Evolutionary conservation across 441 rosid species (phyloP), one percentile per base, ranked within the genome.

Genomic region (Eutrema salsugineum): DNA sequence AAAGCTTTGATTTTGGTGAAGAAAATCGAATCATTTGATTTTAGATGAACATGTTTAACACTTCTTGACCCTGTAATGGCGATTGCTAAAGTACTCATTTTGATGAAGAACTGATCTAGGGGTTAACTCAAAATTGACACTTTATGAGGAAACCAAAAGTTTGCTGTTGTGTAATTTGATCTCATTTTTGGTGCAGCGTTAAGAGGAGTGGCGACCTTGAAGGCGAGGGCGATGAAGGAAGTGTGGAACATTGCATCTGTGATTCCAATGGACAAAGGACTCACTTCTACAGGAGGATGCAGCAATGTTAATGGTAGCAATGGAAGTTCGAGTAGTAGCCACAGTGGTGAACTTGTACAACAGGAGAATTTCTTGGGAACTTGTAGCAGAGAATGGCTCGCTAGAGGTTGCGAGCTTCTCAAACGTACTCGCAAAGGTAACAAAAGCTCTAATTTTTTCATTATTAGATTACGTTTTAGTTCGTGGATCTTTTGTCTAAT

Each of bases 351-450:
- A 66, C 85, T 89, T 54, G 79, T 87, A 15, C 89, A 84, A 4
- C 90, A 88, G 58, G 97, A 90, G 62, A 88, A 86, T 79, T 90
- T 88, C 80, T 63, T 92, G 5, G 97, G 94, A 6, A 87, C 84
- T 20, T 92, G 89, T 79, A 88, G 90, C 27, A 83, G 94, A 73
- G 97, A 92, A 73, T 77, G 85, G 80, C 88, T 92, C 5, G 93
- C 96, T 24, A 87, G 93, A 86, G 97, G 97, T 11, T 86, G 90
- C 42, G 93, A 92, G 70, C 89, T 92, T 35, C 96, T 92, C 62
- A 92, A 93, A 61, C 91, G 96, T 70, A 93, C 98, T 51, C 91
- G 97, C 17, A 85, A 81, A 86, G 98, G 98, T 93, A 71, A 30
- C 68, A 22, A 30, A 24, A 19, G 6, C 6, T 30, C 7, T 4